Percentiles rank a stretch among this genome's conserved stretches.
Evolutionary conservation across 108 stramenopile genomes (phyloP).

Genomic region (Fistulifera solaris): DNA sequence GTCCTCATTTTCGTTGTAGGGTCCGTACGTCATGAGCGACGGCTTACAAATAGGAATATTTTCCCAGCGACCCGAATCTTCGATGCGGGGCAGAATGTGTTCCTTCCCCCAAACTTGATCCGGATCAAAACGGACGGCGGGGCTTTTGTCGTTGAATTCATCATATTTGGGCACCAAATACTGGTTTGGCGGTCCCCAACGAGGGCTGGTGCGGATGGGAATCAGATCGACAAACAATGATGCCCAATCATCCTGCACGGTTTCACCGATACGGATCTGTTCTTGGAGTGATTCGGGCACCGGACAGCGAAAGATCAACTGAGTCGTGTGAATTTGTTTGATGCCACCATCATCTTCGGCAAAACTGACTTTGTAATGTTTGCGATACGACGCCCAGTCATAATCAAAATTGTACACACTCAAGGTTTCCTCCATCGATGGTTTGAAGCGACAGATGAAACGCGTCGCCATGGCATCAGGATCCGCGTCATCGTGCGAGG

Average conservation of each 20-base stretch:
- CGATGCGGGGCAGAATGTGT: conserved; percentile 58
- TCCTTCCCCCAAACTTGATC: conserved; percentile 54
- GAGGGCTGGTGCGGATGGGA: conserved; percentile 77
- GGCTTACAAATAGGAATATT: conserved; percentile 71
- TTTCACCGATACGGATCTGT: conserved; percentile 33
- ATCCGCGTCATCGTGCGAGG: conserved; percentile 77
- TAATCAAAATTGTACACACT: conserved; percentile 62
- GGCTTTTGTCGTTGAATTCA: conserved; percentile 16
- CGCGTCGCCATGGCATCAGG: conserved; percentile 65
- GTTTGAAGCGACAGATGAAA: conserved; percentile 84
- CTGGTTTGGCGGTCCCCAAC: conserved; percentile 53
- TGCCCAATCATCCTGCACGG: conserved; percentile 51
- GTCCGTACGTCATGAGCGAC: conserved; percentile 32
- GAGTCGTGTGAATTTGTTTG: conserved; percentile 63
- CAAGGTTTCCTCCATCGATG: conserved; percentile 58
- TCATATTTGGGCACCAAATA: conserved; percentile 54
- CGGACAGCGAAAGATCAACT: conserved; percentile 76
- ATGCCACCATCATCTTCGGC: conserved; percentile 57
- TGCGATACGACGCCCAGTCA: conserved; percentile 62
- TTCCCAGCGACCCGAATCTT: conserved; percentile 80
- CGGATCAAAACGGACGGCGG: conserved; percentile 35
- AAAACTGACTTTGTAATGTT: conserved; percentile 41
- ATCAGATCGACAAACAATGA: conserved; percentile 74
- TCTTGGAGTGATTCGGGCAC: conserved; percentile 48
- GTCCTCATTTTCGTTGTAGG: background rate